phyloP scores from a whole-genome alignment of 2,329 filamentous ascomycete species.

The Geosmithia flava region DNA sequence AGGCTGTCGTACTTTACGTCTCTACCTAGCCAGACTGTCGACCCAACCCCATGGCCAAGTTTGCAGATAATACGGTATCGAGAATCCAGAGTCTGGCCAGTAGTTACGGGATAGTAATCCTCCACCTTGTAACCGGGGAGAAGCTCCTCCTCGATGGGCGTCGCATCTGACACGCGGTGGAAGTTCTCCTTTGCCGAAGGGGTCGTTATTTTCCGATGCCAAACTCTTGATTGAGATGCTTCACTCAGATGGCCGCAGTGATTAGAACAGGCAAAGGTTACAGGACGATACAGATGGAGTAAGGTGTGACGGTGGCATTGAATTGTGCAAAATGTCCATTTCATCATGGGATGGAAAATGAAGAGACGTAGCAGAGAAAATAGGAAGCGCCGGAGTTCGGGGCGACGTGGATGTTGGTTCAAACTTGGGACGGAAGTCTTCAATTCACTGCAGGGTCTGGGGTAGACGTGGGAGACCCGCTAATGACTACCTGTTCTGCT shows the following conservation, averaged over 20 bases:
- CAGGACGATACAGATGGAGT: not conserved
- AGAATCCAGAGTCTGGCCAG: conserved; percentile 1
- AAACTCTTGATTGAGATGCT: not conserved
- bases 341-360: no score
- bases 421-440: no score
- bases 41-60: conserved; percentile 5
- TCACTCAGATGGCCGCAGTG: not conserved
- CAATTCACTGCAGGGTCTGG: no score
- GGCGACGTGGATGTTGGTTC: no score
- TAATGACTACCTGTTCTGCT: no score
- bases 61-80: conserved; percentile 5
- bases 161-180: conserved; percentile 1
- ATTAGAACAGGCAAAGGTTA: not conserved
- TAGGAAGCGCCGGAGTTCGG: no score
- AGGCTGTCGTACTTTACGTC: conserved; percentile 3
- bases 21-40: conserved; percentile 5
- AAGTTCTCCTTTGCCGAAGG: conserved; percentile 1
- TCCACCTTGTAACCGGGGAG: conserved; percentile 4
- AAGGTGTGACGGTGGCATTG: conserved; percentile 1
- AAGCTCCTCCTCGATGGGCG: conserved; percentile 5
- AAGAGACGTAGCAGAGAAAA: no score
- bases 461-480: no score
- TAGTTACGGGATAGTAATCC: conserved; percentile 3
- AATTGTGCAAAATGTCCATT: no score
- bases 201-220: conserved; percentile 1